These are phyloP conservation scores for Didymella lethalis DNA, from an alignment of 2,329 filamentous ascomycete species.

Conservation along the genomic window DNA sequence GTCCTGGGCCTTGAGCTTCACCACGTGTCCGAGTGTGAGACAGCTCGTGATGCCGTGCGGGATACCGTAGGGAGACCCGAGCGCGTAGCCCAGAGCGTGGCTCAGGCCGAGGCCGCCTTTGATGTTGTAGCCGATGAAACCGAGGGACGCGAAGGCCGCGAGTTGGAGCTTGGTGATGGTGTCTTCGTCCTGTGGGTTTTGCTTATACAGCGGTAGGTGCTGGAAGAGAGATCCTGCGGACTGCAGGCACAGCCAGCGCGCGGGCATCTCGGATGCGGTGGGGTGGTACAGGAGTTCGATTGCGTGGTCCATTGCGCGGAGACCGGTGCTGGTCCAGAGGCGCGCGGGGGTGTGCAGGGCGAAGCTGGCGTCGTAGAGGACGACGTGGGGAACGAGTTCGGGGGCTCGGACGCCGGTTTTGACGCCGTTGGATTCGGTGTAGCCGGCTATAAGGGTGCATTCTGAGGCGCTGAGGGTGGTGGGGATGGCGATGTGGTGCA, in stretches of 20 bases:
- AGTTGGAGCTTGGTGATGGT: slow-evolving; percentile 61
- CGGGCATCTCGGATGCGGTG: slow-evolving; percentile 60
- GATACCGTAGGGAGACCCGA: slow-evolving; percentile 64
- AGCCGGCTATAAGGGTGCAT: slow-evolving; percentile 62
- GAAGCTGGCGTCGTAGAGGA: slow-evolving; percentile 64
- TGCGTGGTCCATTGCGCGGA: slow-evolving; percentile 64
- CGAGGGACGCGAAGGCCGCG: slow-evolving; percentile 60
- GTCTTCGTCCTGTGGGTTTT: slow-evolving; percentile 56
- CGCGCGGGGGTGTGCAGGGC: slow-evolving; percentile 59
- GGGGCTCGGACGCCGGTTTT: slow-evolving; percentile 58
- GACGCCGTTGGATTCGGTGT: slow-evolving; percentile 58
- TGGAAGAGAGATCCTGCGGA: slow-evolving; percentile 59
- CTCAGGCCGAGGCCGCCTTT: slow-evolving; percentile 60
- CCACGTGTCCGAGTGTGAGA: slow-evolving; percentile 62
- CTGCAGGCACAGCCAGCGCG: slow-evolving; percentile 55
- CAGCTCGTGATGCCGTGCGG: slow-evolving; percentile 65
- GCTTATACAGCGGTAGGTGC: slow-evolving; percentile 58
- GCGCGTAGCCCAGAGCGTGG: slow-evolving; percentile 59
- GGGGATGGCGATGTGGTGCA: slow-evolving; percentile 51
- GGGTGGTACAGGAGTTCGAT: slow-evolving; percentile 64
- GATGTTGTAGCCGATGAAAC: slow-evolving; percentile 60
- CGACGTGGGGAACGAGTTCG: slow-evolving; percentile 56
- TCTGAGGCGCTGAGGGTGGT: slow-evolving; percentile 61
- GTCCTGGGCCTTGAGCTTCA: slow-evolving; percentile 61
- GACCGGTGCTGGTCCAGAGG: slow-evolving; percentile 61